Conservation (phyloP, 2,329 filamentous ascomycete species). For the Fusarium sp. region DNA sequence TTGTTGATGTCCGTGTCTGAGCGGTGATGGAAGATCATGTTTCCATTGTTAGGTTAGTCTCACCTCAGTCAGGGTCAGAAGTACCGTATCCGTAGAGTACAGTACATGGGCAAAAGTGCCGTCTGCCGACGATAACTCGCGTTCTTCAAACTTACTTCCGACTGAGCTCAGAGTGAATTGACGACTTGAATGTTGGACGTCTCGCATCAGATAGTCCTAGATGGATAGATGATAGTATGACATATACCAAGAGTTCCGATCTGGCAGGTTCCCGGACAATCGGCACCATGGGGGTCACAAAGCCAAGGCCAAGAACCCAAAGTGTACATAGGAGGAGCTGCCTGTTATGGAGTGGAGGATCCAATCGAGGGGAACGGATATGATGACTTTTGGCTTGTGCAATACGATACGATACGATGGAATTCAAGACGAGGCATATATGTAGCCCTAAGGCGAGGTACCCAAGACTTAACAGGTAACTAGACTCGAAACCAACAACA, state of each 20-base stretch:
- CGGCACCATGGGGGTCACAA: slow-evolving; percentile 22
- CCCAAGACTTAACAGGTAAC: neutral
- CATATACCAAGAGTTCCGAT: slow-evolving; percentile 24
- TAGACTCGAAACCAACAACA: neutral
- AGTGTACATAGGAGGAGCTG: slow-evolving; percentile 22
- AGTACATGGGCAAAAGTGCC: slow-evolving; percentile 8
- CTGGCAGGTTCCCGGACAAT: slow-evolving; percentile 41
- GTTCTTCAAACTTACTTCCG: neutral
- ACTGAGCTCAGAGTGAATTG: neutral
- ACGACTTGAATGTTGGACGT: slow-evolving; percentile 5
- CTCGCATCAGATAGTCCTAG: slow-evolving; percentile 1
- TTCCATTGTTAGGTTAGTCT: slow-evolving; percentile 22
- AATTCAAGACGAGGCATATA: slow-evolving; percentile 32
- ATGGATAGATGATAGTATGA: neutral
- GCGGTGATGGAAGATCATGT: slow-evolving; percentile 23
- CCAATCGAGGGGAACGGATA: slow-evolving; percentile 15
- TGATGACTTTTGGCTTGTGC: slow-evolving; percentile 12
- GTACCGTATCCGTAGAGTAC: neutral
- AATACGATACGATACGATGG: slow-evolving; percentile 8
- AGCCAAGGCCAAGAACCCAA: slow-evolving; percentile 13
- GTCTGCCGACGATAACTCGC: neutral
- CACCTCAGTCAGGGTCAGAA: neutral
- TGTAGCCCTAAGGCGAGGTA: slow-evolving; percentile 21
- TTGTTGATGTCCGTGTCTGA: slow-evolving; percentile 16
- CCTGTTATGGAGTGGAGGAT: slow-evolving; percentile 25